Base-by-base conservation (phyloP, 495 filamentous ascomycete genomes). In the Penicillium argentinense region DNA sequence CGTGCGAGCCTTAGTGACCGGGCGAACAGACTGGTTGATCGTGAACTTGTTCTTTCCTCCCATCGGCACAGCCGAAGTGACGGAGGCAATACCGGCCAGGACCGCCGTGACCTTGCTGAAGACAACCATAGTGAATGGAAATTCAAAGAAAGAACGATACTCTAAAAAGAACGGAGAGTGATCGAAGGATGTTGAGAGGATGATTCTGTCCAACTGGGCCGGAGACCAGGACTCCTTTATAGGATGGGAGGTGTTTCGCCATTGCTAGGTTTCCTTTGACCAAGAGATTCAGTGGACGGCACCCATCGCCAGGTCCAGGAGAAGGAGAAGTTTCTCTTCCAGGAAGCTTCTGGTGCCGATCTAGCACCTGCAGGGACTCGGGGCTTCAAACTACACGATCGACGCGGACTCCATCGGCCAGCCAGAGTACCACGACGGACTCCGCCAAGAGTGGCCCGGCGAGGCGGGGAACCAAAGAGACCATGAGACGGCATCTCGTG, bases 51-150 rank as follows among this genome's bases (percentile, higher is more conserved):
- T 58, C 41, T 66, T 60, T 36, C 49, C 39, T 18, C 51, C 47
- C 19, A 51, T 48, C 25, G 71, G 69, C 39, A 64, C 50, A 33
- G 71, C 71, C n/a, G 59, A 63, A 16, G 56, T 57, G 19, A 60
- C 43, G 42, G 64, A 53, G 34, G 68, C 56, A 6, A 74, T 51
- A 39, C 65, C 55, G 36, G 66, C 53, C 39, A 64, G 39, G 26
- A 59, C 49, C 34, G 55, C 51, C 29, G 67, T 58, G 22, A 68
- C 41, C 46, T 68, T 69, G 62, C 59, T 71, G 60, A 72, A 60
- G 58, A 68, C 62, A 57, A 74, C 69, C 71, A 74, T 74, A 33
- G 25, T 71, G 63, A 41, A 18, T 26, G 33, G 54, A 42, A 26
- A n/a, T 48, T 33, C 19, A 48, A 53, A 48, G 53, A 54, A 57